Evolutionary conservation across 2,329 filamentous ascomycete genomes (phyloP).

Genomic region (Penicillium sp.): DNA sequence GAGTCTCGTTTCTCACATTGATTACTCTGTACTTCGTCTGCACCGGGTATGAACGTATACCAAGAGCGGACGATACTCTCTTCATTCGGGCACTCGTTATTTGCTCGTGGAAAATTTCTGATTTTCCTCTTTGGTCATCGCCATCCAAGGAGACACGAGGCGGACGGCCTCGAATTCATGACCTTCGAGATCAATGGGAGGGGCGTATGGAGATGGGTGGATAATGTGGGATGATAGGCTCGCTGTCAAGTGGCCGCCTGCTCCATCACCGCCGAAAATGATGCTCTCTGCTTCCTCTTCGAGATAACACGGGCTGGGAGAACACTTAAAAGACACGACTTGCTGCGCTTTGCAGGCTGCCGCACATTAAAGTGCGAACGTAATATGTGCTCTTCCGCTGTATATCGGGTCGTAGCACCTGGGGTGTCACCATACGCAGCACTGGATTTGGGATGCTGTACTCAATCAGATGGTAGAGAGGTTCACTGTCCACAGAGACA

Average conservation of each 20-base stretch:
- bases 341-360: background rate
- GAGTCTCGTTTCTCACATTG: background rate
- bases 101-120: background rate
- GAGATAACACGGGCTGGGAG: background rate
- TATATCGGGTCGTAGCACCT: background rate
- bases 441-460: background rate
- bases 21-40: background rate
- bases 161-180: background rate
- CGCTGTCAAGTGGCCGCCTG: background rate
- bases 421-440: background rate
- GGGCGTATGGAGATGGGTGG: background rate
- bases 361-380: background rate
- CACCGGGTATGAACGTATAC: background rate
- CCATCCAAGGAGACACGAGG: background rate
- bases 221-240: background rate
- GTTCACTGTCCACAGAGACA: background rate
- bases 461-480: background rate
- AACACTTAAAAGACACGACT: background rate
- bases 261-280: background rate
- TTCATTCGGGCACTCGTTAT: too few relatives aligned
- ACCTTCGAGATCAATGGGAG: background rate
- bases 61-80: background rate
- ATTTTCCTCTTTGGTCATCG: background rate
- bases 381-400: background rate
- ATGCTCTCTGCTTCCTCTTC: background rate